phyloP scores from a whole-genome alignment of 129 eudicot species.

The Arctium minus region DNA sequence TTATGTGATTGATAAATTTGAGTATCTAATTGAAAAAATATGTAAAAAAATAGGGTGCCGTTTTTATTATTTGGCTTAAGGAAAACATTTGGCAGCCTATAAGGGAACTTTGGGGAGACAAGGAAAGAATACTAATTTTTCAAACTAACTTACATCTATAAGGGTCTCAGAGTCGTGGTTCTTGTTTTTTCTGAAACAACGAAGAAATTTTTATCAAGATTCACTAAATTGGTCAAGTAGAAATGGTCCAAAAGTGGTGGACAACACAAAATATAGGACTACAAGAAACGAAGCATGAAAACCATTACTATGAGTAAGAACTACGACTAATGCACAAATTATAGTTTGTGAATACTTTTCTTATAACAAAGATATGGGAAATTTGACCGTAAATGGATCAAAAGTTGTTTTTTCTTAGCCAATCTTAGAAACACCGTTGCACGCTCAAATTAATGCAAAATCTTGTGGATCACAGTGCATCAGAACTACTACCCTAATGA shows the following conservation, averaged over 20 bases:
- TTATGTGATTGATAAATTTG: not conserved
- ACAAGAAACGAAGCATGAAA: too few relatives aligned
- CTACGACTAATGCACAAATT: not conserved
- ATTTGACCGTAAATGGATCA: not conserved
- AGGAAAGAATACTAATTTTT: not conserved
- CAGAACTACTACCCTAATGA: not conserved
- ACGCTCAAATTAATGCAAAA: not conserved
- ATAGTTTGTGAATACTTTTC: not conserved
- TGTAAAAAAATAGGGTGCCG: too few relatives aligned
- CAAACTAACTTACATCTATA: not conserved
- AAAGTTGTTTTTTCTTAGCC: not conserved
- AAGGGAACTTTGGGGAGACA: not conserved
- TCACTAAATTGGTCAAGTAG: not conserved
- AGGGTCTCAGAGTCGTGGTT: not conserved
- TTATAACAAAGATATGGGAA: not conserved
- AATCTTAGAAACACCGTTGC: not conserved
- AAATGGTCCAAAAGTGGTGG: too few relatives aligned
- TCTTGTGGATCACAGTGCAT: not conserved
- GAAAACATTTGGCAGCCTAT: not conserved
- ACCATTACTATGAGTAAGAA: not conserved
- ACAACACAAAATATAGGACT: too few relatives aligned
- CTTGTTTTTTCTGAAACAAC: not conserved
- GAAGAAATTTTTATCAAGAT: too few relatives aligned
- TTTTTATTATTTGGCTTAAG: not conserved
- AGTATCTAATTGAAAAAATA: not conserved